These are phyloP conservation scores for Lipomyces chichibuensis DNA, from an alignment of 805 yeast genomes.

Conservation along the genomic window DNA sequence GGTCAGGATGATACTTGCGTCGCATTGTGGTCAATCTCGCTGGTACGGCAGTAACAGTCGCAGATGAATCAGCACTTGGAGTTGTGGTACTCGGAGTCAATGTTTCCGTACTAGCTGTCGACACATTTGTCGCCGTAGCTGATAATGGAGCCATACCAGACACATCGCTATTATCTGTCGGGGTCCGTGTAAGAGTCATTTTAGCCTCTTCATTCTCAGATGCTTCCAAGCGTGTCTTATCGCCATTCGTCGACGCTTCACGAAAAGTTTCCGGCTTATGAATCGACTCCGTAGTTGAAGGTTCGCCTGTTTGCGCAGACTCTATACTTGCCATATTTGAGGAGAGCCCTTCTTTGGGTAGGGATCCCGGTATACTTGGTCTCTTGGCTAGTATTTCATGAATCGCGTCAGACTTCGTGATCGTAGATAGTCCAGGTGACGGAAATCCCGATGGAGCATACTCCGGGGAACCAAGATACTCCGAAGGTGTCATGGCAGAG, in stretches of 20 bases:
- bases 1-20: constrained; percentile 27
- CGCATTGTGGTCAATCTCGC: constrained; percentile 9
- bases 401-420: constrained; percentile 5
- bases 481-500: background rate
- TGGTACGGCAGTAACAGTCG: background rate
- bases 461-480: constrained; percentile 11
- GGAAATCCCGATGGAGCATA: constrained; percentile 22
- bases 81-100: background rate
- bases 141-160: constrained; percentile 2
- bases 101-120: background rate
- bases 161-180: background rate
- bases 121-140: background rate
- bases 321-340: background rate
- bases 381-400: background rate
- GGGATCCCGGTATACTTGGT: background rate
- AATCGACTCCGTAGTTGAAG: background rate
- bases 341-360: constrained; percentile 2
- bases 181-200: background rate
- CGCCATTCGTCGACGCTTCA: background rate
- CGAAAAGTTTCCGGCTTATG: background rate
- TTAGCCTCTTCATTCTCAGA: background rate
- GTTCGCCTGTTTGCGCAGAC: background rate
- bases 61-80: constrained; percentile 6
- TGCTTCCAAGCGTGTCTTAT: background rate
- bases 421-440: constrained; percentile 30